Evolutionary conservation across 305 asterid species (phyloP).

Genomic region (Solanum hybrid): DNA sequence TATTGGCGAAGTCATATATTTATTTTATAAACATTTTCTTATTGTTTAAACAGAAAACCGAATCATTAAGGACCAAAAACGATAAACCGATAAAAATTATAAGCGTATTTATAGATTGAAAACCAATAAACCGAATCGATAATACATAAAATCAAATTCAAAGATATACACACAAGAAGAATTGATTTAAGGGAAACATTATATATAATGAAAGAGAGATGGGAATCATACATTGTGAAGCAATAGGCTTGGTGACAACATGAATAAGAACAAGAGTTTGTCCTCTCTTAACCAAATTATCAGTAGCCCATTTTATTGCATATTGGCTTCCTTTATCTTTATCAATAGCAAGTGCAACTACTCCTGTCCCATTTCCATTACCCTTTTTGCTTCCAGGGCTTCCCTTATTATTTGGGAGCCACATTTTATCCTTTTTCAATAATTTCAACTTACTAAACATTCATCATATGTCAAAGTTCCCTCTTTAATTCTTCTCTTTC

Average conservation of each 20-base stretch:
- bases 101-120: not conserved
- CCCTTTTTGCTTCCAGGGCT: constrained; percentile 12
- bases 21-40: not conserved
- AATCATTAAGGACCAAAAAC: not conserved
- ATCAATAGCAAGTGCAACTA: constrained; percentile 41
- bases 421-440: constrained; percentile 30
- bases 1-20: not conserved
- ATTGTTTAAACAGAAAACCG: no score
- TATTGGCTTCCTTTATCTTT: constrained; percentile 7
- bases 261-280: constrained; percentile 72
- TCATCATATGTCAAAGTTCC: not conserved
- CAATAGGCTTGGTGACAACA: constrained; percentile 28
- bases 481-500: not conserved
- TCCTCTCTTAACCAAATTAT: constrained; percentile 5
- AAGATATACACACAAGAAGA: not conserved
- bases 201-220: not conserved
- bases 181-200: not conserved
- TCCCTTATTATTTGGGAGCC: constrained; percentile 34
- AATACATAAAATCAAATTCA: not conserved
- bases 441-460: not conserved
- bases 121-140: no score
- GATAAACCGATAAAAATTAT: not conserved
- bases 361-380: constrained; percentile 35
- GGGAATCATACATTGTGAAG: constrained; percentile 20
- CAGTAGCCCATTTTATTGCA: constrained; percentile 11